Evolutionary conservation across 495 filamentous ascomycete genomes (phyloP), one percentile per base, ranked within the genome.

Genomic region (Penicillium paradoxum): DNA sequence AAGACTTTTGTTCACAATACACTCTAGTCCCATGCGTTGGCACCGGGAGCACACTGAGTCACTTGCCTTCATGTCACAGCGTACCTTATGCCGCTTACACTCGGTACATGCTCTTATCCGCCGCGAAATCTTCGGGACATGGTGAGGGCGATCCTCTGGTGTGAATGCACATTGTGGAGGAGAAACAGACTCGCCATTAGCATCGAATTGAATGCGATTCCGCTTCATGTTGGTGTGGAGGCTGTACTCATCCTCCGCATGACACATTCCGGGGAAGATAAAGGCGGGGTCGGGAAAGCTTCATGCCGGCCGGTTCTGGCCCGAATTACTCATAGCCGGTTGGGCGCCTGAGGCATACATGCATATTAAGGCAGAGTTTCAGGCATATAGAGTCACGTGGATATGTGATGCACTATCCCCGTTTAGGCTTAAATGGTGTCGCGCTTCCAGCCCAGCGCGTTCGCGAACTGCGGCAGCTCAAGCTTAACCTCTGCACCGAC

Each of bases 41-140:
- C 78, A 81, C 45, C 78, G 56, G 38, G 72, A 70, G 54, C 78
- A 81, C 18, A 63, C 56, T 40, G 69, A 60, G 30, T 77, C 73
- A 19, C 70, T 70, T 32, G 65, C 59, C 52, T 70, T 72, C 75
- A 81, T 78, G 49, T 78, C 72, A 57, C 78, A 80, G 51, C 72
- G 64, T 24, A 77, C 75, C 49, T 81, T 81, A 53, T 79, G 78
- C 43, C 76, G 71, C 62, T 78, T 74, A 57, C 77, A 80, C 51
- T 78, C 77, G 0, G 77, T 78, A 57, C 78, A 81, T 37, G 78
- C 78, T 30, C 76, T 74, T 58, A 81, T 79, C 62, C 73, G 74
- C 41, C 78, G 74, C n/a, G 77, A 79, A 48, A 81, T 81, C 59
- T 77, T 75, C 40, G 78, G 76, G 33, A 77, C 66, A 65, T 77